Evolutionary conservation across 2,329 filamentous ascomycete genomes (phyloP).

Genomic region (Phialemonium atrogriseum): DNA sequence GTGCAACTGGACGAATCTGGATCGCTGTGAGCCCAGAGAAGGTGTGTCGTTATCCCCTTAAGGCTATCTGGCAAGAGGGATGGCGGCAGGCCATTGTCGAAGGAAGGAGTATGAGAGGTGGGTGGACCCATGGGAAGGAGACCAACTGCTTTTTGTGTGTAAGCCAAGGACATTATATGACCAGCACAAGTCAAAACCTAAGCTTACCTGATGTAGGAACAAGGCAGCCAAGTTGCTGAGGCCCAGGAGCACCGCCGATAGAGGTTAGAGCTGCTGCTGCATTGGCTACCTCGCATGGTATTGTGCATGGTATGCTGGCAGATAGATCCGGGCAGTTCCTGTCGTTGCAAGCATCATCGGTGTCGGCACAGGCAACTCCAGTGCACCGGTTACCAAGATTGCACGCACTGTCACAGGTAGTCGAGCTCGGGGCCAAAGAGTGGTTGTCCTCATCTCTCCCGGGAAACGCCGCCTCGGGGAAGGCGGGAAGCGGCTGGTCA

Average conservation of each 20-base stretch:
- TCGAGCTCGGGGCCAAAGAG: slow-evolving; percentile 10
- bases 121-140: too few species aligned
- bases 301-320: slow-evolving; percentile 2
- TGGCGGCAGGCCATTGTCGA: slow-evolving; percentile 6
- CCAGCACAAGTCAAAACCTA: slow-evolving; percentile 8
- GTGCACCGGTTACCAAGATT: slow-evolving; percentile 19
- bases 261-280: slow-evolving; percentile 19
- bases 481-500: slow-evolving; percentile 6
- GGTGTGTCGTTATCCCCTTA: slow-evolving; percentile 14
- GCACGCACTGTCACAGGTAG: slow-evolving; percentile 18
- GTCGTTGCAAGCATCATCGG: slow-evolving; percentile 18
- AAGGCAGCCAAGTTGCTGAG: slow-evolving; percentile 6
- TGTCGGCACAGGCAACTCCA: slow-evolving; percentile 15
- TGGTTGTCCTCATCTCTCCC: slow-evolving; percentile 15
- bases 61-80: slow-evolving; percentile 8
- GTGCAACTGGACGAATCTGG: slow-evolving; percentile 12
- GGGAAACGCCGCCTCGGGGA: slow-evolving; percentile 5
- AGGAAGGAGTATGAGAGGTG: too few species aligned
- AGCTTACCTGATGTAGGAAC: too few species aligned
- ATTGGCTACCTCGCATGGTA: slow-evolving; percentile 16
- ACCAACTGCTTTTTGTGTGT: too few species aligned
- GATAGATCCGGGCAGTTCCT: slow-evolving; percentile 16
- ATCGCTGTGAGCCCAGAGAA: slow-evolving; percentile 14
- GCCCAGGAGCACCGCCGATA: slow-evolving; percentile 19
- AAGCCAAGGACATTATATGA: too few species aligned